phyloP scores from a whole-genome alignment of 441 rosid species.

The Biscutella laevigata region DNA sequence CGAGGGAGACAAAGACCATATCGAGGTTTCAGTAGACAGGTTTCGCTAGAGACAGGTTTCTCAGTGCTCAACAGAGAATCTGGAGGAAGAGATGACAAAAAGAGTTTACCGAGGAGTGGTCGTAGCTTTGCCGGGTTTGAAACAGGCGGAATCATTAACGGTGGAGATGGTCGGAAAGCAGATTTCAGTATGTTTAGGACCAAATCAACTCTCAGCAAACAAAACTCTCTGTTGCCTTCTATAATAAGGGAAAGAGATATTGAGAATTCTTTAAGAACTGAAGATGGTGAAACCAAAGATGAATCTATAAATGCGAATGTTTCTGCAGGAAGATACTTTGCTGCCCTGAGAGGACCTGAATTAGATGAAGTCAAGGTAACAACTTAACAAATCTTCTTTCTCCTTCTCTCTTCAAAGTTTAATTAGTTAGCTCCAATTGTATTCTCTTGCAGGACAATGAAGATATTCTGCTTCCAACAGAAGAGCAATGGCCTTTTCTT shows the following conservation, averaged over 20 bases:
- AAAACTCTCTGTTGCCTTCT: conserved; percentile 62
- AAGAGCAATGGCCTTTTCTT: conserved; percentile 82
- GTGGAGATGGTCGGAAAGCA: conserved; percentile 47
- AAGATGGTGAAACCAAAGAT: conserved; percentile 38
- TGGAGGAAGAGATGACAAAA: conserved; percentile 40
- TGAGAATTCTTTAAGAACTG: conserved; percentile 33
- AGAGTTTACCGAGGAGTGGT: conserved; percentile 60
- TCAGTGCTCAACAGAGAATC: conserved; percentile 49
- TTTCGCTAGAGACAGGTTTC: conserved; percentile 80
- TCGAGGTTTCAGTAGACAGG: conserved; percentile 54
- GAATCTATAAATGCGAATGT: conserved; percentile 54
- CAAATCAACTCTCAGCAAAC: conserved; percentile 63
- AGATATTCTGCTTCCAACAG: conserved; percentile 83
- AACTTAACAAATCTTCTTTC: background rate
- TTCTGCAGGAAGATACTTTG: conserved; percentile 92
- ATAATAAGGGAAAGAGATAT: conserved; percentile 47
- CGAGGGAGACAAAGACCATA: conserved; percentile 38
- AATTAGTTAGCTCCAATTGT: background rate
- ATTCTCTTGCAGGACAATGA: conserved; percentile 53
- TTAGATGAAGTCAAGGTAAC: conserved; percentile 88
- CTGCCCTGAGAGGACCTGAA: conserved; percentile 94
- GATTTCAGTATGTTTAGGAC: conserved; percentile 75
- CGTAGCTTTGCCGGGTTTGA: conserved; percentile 83
- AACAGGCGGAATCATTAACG: conserved; percentile 24
- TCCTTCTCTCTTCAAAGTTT: conserved; percentile 2